Percentiles rank a stretch among this genome's conserved stretches.
These are phyloP conservation scores for Babesia ovis DNA, from an alignment of 169 alveolate species.

Conservation along the genomic window DNA sequence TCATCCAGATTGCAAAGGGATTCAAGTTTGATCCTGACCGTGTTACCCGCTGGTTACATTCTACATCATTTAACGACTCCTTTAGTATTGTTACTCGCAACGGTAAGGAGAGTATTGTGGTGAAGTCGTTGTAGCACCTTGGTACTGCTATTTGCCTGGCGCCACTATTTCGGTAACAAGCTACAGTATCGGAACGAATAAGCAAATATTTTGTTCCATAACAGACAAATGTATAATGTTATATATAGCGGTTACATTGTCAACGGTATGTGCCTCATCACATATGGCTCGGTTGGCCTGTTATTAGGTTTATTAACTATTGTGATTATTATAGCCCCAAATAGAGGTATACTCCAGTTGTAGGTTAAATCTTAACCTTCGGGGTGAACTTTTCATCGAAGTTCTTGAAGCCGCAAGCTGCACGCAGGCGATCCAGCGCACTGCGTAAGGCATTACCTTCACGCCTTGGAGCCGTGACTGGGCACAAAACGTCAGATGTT, in stretches of 20 bases:
- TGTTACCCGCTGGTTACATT: slow-evolving; percentile 77
- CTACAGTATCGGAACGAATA: too few relatives aligned
- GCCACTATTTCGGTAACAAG: too few relatives aligned
- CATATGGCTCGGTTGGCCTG: too few relatives aligned
- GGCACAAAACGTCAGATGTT: slow-evolving; percentile 43
- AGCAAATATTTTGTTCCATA: too few relatives aligned
- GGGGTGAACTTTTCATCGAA: slow-evolving; percentile 58
- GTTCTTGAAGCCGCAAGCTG: slow-evolving; percentile 65
- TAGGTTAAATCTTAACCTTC: slow-evolving; percentile 42
- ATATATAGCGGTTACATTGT: too few relatives aligned
- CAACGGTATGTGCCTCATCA: too few relatives aligned
- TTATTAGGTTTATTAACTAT: too few relatives aligned
- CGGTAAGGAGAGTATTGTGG: slow-evolving; percentile 70
- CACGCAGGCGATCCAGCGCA: slow-evolving; percentile 32
- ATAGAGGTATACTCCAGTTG: too few relatives aligned
- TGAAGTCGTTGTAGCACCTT: slow-evolving; percentile 38
- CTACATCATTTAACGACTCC: slow-evolving; percentile 72
- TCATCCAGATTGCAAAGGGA: slow-evolving; percentile 72
- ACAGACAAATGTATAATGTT: too few relatives aligned
- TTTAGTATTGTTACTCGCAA: slow-evolving; percentile 63
- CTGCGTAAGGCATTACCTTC: background rate
- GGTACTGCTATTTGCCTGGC: too few relatives aligned
- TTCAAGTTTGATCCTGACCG: slow-evolving; percentile 77
- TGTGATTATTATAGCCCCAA: background rate
- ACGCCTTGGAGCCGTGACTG: slow-evolving; percentile 53